Conservation (phyloP, 352 stramenopile genomes). For the Plasmopara halstedii region DNA sequence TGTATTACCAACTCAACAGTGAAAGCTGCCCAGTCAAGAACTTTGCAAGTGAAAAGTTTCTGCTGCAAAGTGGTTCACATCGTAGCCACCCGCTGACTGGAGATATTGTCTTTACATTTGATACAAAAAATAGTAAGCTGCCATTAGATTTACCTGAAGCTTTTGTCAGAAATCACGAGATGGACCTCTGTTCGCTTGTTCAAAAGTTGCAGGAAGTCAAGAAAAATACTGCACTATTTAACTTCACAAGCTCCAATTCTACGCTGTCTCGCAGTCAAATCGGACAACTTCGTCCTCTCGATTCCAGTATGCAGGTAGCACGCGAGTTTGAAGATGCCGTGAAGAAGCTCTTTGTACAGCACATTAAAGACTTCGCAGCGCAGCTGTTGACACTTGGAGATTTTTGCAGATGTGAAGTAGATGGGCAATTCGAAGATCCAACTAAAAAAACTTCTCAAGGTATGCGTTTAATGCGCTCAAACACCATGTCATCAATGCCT, state of each 20-base stretch:
- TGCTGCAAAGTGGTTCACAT: conserved; percentile 24
- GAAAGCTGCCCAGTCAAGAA: conserved; percentile 28
- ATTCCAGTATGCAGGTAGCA: conserved; percentile 25
- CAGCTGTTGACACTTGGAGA: conserved; percentile 67
- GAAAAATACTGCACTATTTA: conserved; percentile 33
- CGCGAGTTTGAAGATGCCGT: conserved; percentile 42
- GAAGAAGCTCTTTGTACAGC: conserved; percentile 44
- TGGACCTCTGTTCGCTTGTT: conserved; percentile 59
- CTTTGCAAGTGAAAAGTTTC: conserved; percentile 33
- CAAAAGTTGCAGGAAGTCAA: conserved; percentile 54
- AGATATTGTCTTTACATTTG: conserved; percentile 58
- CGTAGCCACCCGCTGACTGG: conserved; percentile 19
- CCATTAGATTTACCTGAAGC: conserved; percentile 56
- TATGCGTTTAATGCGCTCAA: conserved; percentile 20
- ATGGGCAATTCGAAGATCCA: conserved; percentile 3
- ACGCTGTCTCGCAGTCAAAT: conserved; percentile 14
- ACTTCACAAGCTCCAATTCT: conserved; percentile 9
- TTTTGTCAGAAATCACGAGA: conserved; percentile 54
- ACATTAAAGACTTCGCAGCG: conserved; percentile 43
- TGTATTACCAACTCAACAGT: conserved; percentile 45
- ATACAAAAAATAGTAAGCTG: conserved; percentile 39
- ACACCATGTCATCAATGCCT: conserved; percentile 23
- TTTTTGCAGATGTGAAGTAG: conserved; percentile 2
- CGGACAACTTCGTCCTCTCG: conserved; percentile 6
- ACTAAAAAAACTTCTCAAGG: conserved; percentile 10